A percentile compares a stretch with the other conserved stretches of the same genome.
These are phyloP conservation scores for Umbelopsis sp. DNA, from an alignment of 192 early-diverging fungal genomes.

Conservation along the genomic window DNA sequence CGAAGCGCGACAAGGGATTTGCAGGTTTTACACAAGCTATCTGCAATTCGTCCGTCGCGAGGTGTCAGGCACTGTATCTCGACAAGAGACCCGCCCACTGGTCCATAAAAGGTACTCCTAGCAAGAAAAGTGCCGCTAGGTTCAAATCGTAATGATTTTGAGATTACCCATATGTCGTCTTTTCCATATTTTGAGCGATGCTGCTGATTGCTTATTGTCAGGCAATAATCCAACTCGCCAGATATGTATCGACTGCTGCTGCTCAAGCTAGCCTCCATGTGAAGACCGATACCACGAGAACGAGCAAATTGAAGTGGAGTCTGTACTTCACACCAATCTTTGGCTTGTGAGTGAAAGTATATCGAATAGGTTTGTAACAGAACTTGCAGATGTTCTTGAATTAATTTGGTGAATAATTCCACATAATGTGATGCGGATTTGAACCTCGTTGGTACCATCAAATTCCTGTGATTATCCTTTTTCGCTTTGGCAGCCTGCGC, in stretches of 20 bases:
- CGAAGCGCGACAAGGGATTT: constrained; percentile 41
- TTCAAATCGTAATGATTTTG: constrained; percentile 43
- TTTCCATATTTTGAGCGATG: constrained; percentile 47
- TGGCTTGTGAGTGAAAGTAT: constrained; percentile 22
- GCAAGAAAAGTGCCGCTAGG: constrained; percentile 47
- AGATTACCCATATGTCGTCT: constrained; percentile 58
- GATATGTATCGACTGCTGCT: constrained; percentile 1
- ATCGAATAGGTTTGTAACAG: constrained; percentile 21
- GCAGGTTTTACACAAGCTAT: constrained; percentile 16
- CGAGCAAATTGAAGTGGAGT: constrained; percentile 26
- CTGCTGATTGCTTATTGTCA: constrained; percentile 43
- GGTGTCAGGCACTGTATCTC: constrained; percentile 47
- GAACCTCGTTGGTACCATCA: constrained; percentile 41
- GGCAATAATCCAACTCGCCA: constrained; percentile 27
- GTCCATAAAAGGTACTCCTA: constrained; percentile 50
- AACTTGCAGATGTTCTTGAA: constrained; percentile 50
- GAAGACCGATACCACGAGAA: constrained; percentile 31
- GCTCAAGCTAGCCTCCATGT: constrained; percentile 22
- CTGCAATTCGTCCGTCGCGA: constrained; percentile 40
- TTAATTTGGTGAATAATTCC: constrained; percentile 42
- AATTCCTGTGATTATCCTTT: constrained; percentile 37
- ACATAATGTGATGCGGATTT: not conserved
- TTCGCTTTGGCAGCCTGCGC: constrained; percentile 22
- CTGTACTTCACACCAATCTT: constrained; percentile 22
- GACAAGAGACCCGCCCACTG: constrained; percentile 34